Evolutionary conservation across 2,329 filamentous ascomycete species (phyloP).

Genomic region (Onygenales sp.): DNA sequence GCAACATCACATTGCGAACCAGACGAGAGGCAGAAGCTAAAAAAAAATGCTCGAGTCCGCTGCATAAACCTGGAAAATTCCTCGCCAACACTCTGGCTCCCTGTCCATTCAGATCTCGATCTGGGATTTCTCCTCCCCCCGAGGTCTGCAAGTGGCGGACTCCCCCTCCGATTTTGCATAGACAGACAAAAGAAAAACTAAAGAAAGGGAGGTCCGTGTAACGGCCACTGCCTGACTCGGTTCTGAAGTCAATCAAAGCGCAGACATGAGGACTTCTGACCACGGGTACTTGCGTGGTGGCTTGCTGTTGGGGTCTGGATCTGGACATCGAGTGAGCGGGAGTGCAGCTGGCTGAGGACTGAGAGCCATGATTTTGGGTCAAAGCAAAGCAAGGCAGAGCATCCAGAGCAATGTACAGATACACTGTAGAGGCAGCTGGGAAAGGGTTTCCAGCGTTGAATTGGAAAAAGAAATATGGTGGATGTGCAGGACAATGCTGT

Average conservation of each 20-base stretch:
- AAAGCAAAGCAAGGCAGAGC: not conserved
- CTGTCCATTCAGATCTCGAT: not conserved
- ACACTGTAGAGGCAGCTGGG: not conserved
- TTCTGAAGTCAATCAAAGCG: not conserved
- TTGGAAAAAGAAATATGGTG: not conserved
- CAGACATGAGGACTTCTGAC: not conserved
- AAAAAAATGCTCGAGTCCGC: too few species aligned
- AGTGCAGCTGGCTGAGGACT: not conserved
- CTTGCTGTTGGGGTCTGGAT: not conserved
- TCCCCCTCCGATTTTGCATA: not conserved
- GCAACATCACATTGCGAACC: not conserved
- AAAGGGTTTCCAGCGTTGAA: not conserved
- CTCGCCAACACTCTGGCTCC: too few species aligned
- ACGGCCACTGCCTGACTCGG: not conserved
- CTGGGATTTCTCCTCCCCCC: not conserved
- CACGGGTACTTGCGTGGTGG: constrained; percentile 1
- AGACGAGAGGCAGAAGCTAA: not conserved
- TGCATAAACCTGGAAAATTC: too few species aligned
- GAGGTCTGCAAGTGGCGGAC: not conserved
- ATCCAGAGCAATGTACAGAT: too few species aligned
- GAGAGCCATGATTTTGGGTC: not conserved
- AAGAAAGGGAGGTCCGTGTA: not conserved
- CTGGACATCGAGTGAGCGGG: not conserved
- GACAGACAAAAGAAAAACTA: not conserved
- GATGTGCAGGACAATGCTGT: not conserved